These are phyloP conservation scores for Lotus japonicus DNA, from an alignment of 306 rosid species.

Conservation along the genomic window DNA sequence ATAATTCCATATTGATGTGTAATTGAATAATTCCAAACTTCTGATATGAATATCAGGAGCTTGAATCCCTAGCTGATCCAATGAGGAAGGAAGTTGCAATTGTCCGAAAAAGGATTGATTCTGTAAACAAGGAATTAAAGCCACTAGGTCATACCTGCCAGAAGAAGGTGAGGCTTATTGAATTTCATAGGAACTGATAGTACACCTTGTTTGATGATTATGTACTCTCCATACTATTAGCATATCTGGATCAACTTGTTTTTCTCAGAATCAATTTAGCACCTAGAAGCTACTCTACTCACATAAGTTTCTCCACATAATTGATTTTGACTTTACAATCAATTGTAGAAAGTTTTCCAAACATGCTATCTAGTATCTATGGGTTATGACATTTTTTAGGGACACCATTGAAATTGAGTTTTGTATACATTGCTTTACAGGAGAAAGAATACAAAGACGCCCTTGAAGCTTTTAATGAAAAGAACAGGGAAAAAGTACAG, in stretches of 20 bases:
- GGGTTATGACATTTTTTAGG: not conserved
- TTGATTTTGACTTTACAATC: no score
- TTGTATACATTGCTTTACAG: slow-evolving; percentile 33
- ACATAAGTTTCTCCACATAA: no score
- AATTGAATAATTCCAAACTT: slow-evolving; percentile 12
- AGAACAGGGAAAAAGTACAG: slow-evolving; percentile 96
- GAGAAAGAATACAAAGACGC: slow-evolving; percentile 97
- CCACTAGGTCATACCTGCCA: slow-evolving; percentile 93
- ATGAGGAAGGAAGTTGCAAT: slow-evolving; percentile 91
- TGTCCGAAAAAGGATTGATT: slow-evolving; percentile 81
- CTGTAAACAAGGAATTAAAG: slow-evolving; percentile 91
- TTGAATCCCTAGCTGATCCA: slow-evolving; percentile 90
- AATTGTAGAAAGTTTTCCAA: no score
- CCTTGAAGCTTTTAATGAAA: slow-evolving; percentile 92
- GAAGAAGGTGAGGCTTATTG: slow-evolving; percentile 65
- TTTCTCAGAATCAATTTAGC: no score
- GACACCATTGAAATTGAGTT: slow-evolving; percentile 6
- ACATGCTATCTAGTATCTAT: no score
- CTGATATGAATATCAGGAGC: slow-evolving; percentile 54
- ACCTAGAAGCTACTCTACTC: no score
- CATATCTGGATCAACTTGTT: no score
- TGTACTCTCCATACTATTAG: not conserved
- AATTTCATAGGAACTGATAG: slow-evolving; percentile 1
- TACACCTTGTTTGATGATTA: not conserved
- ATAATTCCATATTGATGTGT: not conserved